Conservation (phyloP, 148 eudicot species). For the Rhododendron henanense region DNA sequence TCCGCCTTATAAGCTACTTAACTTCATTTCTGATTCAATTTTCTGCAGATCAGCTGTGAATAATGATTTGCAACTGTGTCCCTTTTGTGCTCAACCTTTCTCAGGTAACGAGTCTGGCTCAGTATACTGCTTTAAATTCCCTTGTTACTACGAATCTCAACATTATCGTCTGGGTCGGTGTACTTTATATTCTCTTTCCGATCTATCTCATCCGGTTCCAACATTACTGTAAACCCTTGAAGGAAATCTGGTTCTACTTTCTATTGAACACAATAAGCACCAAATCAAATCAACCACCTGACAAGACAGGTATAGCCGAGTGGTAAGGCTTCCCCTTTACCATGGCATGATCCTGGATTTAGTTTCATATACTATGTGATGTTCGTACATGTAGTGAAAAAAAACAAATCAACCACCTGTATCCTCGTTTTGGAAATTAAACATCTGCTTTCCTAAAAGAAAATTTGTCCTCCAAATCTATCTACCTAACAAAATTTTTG, state of each 20-base stretch:
- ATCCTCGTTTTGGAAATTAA: background rate
- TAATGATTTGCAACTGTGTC: conserved; percentile 74
- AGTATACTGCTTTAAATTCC: background rate
- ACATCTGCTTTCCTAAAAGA: background rate
- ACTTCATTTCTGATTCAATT: conserved; percentile 11
- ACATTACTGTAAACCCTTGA: background rate
- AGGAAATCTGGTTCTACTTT: background rate
- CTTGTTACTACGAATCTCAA: background rate
- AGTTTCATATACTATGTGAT: background rate
- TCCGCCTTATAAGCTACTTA: conserved; percentile 2
- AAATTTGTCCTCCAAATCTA: background rate
- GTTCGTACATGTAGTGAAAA: background rate
- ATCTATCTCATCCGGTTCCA: background rate
- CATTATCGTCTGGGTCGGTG: background rate
- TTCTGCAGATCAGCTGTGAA: conserved; percentile 61
- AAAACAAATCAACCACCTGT: background rate
- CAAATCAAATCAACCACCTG: background rate
- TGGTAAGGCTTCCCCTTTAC: background rate
- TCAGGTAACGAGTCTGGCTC: conserved; percentile 46
- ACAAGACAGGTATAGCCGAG: background rate
- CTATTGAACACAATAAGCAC: background rate
- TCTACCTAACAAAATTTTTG: background rate
- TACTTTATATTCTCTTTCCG: background rate
- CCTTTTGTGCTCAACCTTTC: conserved; percentile 86
- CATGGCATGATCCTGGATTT: background rate